Evolutionary conservation across 345 rosid genomes (phyloP).

Genomic region (Murraya paniculata): DNA sequence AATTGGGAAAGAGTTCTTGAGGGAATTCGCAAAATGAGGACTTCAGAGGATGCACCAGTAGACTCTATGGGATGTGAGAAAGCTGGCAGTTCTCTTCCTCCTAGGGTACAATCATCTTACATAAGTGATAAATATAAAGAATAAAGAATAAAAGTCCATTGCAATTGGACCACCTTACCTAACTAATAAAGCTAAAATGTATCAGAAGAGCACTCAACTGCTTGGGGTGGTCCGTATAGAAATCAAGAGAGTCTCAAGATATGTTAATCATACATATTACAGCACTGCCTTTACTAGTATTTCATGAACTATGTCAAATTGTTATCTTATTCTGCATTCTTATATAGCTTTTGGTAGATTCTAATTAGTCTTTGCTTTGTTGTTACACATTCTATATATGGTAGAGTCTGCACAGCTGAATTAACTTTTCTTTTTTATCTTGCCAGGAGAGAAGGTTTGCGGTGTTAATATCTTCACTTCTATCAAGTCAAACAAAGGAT

Average conservation of each 20-base stretch:
- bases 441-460: constrained; percentile 71
- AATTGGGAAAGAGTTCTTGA: constrained; percentile 65
- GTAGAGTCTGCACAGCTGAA: background rate
- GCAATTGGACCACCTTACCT: background rate
- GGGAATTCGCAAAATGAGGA: constrained; percentile 66
- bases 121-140: background rate
- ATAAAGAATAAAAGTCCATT: background rate
- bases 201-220: background rate
- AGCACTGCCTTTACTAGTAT: background rate
- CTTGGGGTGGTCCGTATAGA: background rate
- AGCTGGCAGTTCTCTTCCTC: constrained; percentile 67
- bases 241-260: background rate
- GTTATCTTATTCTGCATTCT: background rate
- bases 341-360: background rate
- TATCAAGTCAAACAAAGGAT: constrained; percentile 81
- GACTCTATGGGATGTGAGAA: constrained; percentile 82
- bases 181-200: background rate
- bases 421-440: constrained; percentile 7
- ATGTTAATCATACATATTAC: background rate
- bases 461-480: constrained; percentile 57
- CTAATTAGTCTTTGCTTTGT: background rate
- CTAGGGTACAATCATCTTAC: constrained; percentile 39
- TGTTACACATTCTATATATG: background rate
- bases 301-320: background rate
- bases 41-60: constrained; percentile 67